Base-by-base conservation (phyloP, 768 basidiomycete species). In the Suillus brevipes region DNA sequence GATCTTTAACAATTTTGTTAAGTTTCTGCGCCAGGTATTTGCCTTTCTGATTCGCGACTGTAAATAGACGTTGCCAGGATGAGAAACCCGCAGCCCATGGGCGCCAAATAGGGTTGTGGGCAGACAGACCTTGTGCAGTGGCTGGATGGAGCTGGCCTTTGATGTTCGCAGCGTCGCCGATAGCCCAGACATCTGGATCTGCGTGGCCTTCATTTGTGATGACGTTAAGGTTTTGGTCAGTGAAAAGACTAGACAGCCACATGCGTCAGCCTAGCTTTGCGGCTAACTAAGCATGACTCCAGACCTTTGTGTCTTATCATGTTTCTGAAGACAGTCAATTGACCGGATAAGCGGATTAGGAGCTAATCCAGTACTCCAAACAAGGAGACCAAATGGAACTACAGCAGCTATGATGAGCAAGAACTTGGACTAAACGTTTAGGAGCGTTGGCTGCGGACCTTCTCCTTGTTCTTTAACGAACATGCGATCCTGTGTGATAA, bases 351-450 rank as follows among this genome's bases (percentile, higher is more conserved):
- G 78, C 8, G 94, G 93, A 72, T 95, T 95, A 4, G 92, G 87
- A 6, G 91, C 84, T 3, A 95, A 80, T 2, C 94, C 94, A 2
- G 94, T 95, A 66, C 88, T 90, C 94, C 94, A 95, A 18, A 95
- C 92, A 13, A 93, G 83, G 25, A 95, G 79, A 31, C 94, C 93
- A 74, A 89, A 92, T 7, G 86, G 88, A 43, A 93, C 92, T 92
- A 65, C 14, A 45, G 16, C 55, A 57, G 59, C 63, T 60, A 43
- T 60, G 65, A 16, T 66, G 55, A 65, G 67, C 23, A 18, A 23
- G 8, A 57, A 60, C 28, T 58, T 34, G 53, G 2, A 34, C 14
- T 52, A 68, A 49, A 53, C 60, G 34, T 37, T 50, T 43, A 67
- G 62, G 67, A 47, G 66, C 2, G 9, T 37, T 60, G 40, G 42